phyloP scores from a whole-genome alignment of 208 protist species.

The Acanthamoeba divionensis region DNA sequence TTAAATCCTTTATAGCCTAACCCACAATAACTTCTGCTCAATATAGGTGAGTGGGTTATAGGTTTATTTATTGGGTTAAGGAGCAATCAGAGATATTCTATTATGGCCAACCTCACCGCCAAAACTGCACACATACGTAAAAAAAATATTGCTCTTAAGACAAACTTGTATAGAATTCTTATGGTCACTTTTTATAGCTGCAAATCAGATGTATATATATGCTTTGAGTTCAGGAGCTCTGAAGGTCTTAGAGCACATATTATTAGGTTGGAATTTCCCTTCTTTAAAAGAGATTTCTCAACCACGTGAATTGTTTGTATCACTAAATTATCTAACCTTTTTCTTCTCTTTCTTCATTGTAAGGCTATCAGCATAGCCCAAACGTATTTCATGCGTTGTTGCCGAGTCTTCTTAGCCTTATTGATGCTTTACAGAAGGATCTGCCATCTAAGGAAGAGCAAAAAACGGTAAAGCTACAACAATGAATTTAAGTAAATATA shows the following conservation, averaged over 20 bases:
- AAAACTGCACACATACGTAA: background rate
- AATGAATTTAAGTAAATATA: no score
- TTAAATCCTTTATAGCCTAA: no score
- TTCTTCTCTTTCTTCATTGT: no score
- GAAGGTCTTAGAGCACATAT: background rate
- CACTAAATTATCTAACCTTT: no score
- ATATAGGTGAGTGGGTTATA: background rate
- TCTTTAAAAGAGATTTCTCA: background rate
- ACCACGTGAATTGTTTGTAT: background rate
- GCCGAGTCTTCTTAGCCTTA: no score
- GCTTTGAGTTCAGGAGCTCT: background rate
- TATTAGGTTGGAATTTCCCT: background rate
- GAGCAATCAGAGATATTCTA: background rate
- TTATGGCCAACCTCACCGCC: background rate
- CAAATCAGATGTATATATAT: background rate
- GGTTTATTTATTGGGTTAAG: background rate
- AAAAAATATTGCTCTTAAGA: no score
- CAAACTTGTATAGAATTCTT: no score
- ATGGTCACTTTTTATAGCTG: background rate
- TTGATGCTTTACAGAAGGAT: no score
- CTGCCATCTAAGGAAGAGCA: no score
- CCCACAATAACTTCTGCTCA: background rate
- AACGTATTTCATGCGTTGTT: background rate
- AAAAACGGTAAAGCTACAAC: no score
- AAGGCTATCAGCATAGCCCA: conserved; percentile 11